Percentiles rank a stretch among this genome's conserved stretches.
Evolutionary conservation across 371 early-diverging fungal genomes (phyloP).

Genomic region (Mortierella sp.): DNA sequence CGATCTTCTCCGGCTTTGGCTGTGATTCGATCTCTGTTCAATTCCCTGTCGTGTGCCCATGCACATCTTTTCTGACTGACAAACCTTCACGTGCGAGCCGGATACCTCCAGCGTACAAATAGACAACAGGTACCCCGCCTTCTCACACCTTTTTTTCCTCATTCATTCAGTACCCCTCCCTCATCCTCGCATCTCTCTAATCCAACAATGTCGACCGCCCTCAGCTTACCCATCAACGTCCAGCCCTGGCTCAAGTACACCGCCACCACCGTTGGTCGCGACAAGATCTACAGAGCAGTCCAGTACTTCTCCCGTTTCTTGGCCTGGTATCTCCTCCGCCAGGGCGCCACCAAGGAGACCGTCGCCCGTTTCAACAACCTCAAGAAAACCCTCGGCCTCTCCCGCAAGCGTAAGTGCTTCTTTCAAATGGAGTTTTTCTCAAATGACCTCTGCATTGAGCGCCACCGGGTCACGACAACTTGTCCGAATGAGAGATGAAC

Average conservation of each 20-base stretch:
- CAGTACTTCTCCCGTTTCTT: slow-evolving; percentile 85
- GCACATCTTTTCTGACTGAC: neutral
- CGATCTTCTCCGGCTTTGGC: slow-evolving; percentile 24
- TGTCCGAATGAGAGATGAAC: slow-evolving; percentile 14
- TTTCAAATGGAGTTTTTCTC: neutral
- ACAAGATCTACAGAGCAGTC: slow-evolving; percentile 81
- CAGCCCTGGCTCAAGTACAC: slow-evolving; percentile 63
- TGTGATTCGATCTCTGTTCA: slow-evolving; percentile 20
- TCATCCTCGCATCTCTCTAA: neutral
- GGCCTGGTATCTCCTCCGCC: slow-evolving; percentile 65
- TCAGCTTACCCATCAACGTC: slow-evolving; percentile 56
- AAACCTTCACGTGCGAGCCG: slow-evolving; percentile 36
- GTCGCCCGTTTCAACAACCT: slow-evolving; percentile 68
- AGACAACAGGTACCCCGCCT: neutral
- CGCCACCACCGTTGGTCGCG: slow-evolving; percentile 78
- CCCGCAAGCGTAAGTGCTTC: slow-evolving; percentile 67
- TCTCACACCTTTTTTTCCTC: neutral
- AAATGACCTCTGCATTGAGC: neutral
- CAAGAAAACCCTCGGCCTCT: slow-evolving; percentile 67
- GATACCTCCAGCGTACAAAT: neutral
- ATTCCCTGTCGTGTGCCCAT: slow-evolving; percentile 12
- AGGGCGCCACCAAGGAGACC: slow-evolving; percentile 65
- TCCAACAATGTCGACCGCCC: slow-evolving; percentile 44
- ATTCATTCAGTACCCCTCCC: neutral
- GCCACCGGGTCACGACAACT: neutral